Percentiles rank a stretch among this genome's conserved stretches.
These are phyloP conservation scores for Cardamine resedifolia DNA, from an alignment of 345 rosid genomes.

Conservation along the genomic window DNA sequence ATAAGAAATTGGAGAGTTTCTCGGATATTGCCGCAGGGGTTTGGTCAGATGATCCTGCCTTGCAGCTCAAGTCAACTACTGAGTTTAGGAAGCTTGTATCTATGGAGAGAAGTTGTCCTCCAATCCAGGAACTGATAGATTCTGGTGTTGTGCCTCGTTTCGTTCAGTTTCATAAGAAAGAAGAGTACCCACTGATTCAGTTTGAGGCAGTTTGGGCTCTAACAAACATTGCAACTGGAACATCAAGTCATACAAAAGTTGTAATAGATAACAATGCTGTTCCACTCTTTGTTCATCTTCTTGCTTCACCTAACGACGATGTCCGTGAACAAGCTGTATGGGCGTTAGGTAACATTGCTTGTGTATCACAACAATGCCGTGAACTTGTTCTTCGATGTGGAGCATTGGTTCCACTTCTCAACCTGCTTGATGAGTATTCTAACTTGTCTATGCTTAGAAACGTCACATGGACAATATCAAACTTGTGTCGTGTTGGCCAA, in stretches of 20 bases:
- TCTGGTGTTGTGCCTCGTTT: neutral
- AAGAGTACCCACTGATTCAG: neutral
- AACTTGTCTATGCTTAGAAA: neutral
- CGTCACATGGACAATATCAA: neutral
- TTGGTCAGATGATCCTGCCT: conserved; percentile 49
- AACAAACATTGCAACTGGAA: neutral
- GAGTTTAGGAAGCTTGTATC: conserved; percentile 85
- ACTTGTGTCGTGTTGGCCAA: neutral
- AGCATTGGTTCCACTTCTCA: neutral
- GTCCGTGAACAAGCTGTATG: neutral
- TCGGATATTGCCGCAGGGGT: conserved; percentile 66
- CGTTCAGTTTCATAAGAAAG: neutral
- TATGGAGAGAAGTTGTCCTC: neutral
- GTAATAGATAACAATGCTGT: neutral
- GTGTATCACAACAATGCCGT: neutral
- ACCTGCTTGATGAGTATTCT: neutral
- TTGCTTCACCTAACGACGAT: neutral
- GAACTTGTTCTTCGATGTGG: neutral
- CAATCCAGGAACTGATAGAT: too few relatives aligned
- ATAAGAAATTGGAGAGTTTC: conserved; percentile 80
- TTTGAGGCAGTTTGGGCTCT: neutral
- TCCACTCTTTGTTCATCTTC: neutral
- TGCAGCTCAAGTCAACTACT: conserved; percentile 80
- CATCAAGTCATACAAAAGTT: neutral
- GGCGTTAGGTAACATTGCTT: neutral